Conservation (phyloP, 1,284 basidiomycete species). For the Hemileia vastatrix region DNA sequence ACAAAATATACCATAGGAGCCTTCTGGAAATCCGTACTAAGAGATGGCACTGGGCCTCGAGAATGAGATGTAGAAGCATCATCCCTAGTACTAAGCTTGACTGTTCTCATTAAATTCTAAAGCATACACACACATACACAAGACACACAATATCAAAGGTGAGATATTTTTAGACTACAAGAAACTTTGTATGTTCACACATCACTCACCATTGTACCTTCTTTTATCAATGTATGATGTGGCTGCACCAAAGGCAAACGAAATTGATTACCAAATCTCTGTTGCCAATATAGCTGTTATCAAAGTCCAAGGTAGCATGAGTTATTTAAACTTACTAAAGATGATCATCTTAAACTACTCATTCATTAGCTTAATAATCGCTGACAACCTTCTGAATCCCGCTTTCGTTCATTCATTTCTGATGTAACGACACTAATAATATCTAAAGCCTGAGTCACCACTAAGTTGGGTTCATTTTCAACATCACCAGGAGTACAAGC, state of each 20-base stretch:
- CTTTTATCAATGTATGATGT: conserved; percentile 60
- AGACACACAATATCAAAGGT: neutral
- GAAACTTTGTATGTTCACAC: neutral
- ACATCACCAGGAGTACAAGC: conserved; percentile 28
- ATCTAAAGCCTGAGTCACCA: conserved; percentile 64
- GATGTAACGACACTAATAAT: conserved; percentile 79
- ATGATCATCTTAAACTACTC: too few relatives aligned
- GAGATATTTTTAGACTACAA: neutral
- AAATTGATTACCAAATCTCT: conserved; percentile 77
- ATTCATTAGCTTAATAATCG: conserved; percentile 55
- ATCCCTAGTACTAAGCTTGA: conserved; percentile 15
- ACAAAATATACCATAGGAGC: conserved; percentile 7
- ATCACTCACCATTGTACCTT: conserved; percentile 28
- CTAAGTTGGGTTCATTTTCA: too few relatives aligned
- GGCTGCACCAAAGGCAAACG: conserved; percentile 94
- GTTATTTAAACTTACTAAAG: neutral
- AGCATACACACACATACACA: neutral
- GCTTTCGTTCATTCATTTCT: conserved; percentile 93
- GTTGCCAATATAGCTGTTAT: conserved; percentile 56
- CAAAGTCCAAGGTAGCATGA: too few relatives aligned
- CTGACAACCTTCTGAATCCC: conserved; percentile 77
- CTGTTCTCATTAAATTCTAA: conserved; percentile 16
- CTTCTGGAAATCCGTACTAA: conserved; percentile 15
- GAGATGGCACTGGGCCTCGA: conserved; percentile 9
- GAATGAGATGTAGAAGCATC: neutral